phyloP scores from a whole-genome alignment of 441 rosid genomes.

The Syzygium syzygioides region DNA sequence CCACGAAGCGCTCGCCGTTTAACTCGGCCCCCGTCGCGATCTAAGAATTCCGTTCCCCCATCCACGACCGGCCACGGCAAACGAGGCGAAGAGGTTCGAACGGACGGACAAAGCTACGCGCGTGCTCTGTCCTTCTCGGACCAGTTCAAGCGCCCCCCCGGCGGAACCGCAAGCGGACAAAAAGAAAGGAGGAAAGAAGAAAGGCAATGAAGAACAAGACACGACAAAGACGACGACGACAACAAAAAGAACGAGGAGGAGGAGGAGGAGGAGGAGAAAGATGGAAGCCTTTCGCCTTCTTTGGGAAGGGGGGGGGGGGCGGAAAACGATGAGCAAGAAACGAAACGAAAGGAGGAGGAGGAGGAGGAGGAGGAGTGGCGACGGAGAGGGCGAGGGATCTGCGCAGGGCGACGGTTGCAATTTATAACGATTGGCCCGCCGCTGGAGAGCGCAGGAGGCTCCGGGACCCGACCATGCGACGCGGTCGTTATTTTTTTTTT shows the following conservation, averaged over 20 bases:
- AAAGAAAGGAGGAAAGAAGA: background rate
- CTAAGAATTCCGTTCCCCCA: background rate
- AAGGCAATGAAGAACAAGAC: background rate
- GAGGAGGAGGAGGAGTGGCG: background rate
- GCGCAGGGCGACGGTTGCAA: background rate
- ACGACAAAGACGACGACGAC: background rate
- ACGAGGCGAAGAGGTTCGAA: background rate
- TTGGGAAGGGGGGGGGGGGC: background rate
- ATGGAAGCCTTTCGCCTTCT: background rate
- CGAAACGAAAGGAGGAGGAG: background rate
- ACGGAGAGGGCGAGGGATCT: background rate
- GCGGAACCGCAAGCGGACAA: background rate
- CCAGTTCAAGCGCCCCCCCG: background rate
- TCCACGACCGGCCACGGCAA: background rate
- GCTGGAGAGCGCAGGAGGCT: background rate
- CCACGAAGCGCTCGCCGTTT: background rate
- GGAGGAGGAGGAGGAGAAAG: background rate
- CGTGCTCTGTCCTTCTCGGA: background rate
- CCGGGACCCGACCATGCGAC: background rate
- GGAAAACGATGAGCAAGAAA: background rate
- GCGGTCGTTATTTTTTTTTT: background rate
- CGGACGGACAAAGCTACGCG: background rate
- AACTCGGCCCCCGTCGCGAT: background rate
- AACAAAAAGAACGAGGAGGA: background rate
- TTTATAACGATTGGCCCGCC: background rate